Conservation (phyloP, 495 filamentous ascomycete genomes). For the Daldinia concentrica region DNA sequence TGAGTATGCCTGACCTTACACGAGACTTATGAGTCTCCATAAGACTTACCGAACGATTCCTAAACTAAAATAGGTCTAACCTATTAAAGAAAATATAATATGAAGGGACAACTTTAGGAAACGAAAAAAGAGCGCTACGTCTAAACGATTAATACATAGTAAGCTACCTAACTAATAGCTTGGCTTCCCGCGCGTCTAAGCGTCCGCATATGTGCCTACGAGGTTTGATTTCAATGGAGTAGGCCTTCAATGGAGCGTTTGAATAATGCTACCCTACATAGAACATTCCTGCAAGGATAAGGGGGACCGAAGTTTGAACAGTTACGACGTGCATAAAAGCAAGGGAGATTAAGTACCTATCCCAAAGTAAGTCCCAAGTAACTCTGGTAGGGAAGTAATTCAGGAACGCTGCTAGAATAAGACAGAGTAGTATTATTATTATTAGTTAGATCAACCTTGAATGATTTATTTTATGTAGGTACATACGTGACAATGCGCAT, state of each 20-base stretch:
- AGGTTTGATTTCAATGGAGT: neutral
- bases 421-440: conserved; percentile 6
- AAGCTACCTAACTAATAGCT: neutral
- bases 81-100: conserved; percentile 10
- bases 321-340: conserved; percentile 32
- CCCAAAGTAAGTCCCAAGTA: neutral
- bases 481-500: neutral
- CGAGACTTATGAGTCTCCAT: conserved; percentile 8
- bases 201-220: neutral
- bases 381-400: conserved; percentile 6
- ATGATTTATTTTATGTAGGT: conserved; percentile 6
- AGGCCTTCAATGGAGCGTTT: neutral
- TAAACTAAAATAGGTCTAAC: conserved; percentile 9
- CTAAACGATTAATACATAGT: neutral
- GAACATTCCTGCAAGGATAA: conserved; percentile 36
- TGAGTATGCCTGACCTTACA: neutral
- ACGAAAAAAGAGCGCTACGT: neutral
- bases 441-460: neutral
- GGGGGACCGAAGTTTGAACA: conserved; percentile 22
- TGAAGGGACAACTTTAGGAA: conserved; percentile 1
- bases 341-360: conserved; percentile 35
- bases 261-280: conserved; percentile 18
- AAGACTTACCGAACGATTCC: neutral
- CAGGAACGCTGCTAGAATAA: conserved; percentile 25
- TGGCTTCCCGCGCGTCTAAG: conserved; percentile 9